phyloP scores from a whole-genome alignment of 2,329 filamentous ascomycete species.

The Fusarium sp. region DNA sequence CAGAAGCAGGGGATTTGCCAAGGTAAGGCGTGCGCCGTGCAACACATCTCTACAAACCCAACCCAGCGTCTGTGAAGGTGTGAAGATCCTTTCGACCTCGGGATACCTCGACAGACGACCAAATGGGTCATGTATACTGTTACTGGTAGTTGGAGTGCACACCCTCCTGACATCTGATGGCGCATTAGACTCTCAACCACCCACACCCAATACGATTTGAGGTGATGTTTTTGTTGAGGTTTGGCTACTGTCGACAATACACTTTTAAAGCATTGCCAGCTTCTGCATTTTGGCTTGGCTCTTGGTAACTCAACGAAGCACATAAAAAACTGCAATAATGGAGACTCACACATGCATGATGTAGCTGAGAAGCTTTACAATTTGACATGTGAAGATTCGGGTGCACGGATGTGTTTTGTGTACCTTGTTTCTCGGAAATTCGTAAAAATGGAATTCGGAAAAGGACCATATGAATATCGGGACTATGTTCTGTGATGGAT shows the following conservation, averaged over 20 bases:
- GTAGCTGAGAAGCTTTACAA: neutral
- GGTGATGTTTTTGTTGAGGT: constrained; percentile 36
- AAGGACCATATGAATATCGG: constrained; percentile 15
- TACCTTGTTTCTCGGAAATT: constrained; percentile 33
- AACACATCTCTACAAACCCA: constrained; percentile 24
- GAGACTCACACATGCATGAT: neutral
- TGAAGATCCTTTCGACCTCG: constrained; percentile 40
- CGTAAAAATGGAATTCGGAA: constrained; percentile 16
- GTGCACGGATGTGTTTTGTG: constrained; percentile 18
- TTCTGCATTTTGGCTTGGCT: neutral
- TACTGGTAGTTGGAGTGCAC: neutral
- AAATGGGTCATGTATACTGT: neutral
- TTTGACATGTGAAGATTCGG: constrained; percentile 36
- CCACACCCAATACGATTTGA: constrained; percentile 17
- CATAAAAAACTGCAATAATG: neutral
- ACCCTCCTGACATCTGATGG: constrained; percentile 16
- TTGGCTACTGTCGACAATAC: constrained; percentile 17
- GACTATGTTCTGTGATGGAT: constrained; percentile 23
- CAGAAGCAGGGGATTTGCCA: constrained; percentile 19
- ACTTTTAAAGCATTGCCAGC: neutral
- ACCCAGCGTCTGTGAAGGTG: constrained; percentile 23
- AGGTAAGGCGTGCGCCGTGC: neutral
- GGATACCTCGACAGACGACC: constrained; percentile 5
- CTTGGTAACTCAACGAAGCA: neutral
- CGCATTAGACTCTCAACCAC: constrained; percentile 36